Percentiles rank a stretch among this genome's conserved stretches.
Conservation (phyloP, 2,329 filamentous ascomycete genomes). For the Penicillium hesseltinei region DNA sequence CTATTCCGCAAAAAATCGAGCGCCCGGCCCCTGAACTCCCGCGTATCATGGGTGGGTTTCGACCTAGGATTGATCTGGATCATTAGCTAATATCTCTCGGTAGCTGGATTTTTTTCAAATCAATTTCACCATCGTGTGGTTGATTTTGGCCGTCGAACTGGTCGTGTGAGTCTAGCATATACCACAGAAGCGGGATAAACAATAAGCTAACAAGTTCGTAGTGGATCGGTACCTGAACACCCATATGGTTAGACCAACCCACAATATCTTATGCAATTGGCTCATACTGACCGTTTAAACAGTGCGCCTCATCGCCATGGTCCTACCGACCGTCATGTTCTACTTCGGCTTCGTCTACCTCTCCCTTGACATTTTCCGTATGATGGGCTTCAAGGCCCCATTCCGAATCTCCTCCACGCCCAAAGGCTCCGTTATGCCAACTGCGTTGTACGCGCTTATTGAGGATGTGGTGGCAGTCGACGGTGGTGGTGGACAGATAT, state of each 20-base stretch:
- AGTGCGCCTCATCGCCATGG: slow-evolving; percentile 47
- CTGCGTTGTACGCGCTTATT: slow-evolving; percentile 63
- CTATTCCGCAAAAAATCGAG: slow-evolving; percentile 39
- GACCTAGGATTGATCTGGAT: neutral
- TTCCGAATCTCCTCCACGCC: slow-evolving; percentile 64
- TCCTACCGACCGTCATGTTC: slow-evolving; percentile 47
- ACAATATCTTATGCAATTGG: neutral
- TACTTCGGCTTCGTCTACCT: slow-evolving; percentile 46
- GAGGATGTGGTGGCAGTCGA: slow-evolving; percentile 69
- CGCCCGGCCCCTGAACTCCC: slow-evolving; percentile 43
- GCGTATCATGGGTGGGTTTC: slow-evolving; percentile 41
- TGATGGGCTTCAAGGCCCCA: slow-evolving; percentile 50
- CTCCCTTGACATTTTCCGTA: slow-evolving; percentile 43
- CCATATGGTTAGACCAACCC: slow-evolving; percentile 37
- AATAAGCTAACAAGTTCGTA: slow-evolving; percentile 22
- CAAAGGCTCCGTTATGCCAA: slow-evolving; percentile 58
- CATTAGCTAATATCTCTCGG: slow-evolving; percentile 2
- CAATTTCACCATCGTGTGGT: slow-evolving; percentile 47
- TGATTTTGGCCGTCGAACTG: slow-evolving; percentile 44
- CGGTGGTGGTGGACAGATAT: slow-evolving; percentile 57
- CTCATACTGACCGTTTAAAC: slow-evolving; percentile 2
- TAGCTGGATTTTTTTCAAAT: slow-evolving; percentile 49
- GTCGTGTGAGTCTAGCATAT: slow-evolving; percentile 37
- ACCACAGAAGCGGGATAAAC: neutral
- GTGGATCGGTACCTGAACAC: slow-evolving; percentile 42